Evolutionary conservation across 208 protist genomes (phyloP).

Genomic region (Leishmania mexicana): DNA sequence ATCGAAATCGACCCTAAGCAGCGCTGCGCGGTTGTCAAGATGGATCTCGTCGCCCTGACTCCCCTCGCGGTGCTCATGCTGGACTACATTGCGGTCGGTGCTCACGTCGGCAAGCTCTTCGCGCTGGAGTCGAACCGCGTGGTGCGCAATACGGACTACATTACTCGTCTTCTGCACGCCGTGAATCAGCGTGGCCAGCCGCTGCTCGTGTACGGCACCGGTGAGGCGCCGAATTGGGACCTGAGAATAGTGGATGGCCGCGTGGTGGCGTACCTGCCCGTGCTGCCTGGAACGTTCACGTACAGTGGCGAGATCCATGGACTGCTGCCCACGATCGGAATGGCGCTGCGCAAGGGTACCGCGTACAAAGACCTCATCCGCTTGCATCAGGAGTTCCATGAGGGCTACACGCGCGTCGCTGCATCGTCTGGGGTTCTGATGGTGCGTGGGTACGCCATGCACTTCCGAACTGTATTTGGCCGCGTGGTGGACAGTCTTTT

Average conservation of each 20-base stretch:
- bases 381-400: slow-evolving; percentile 84
- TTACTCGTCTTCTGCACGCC: slow-evolving; percentile 68
- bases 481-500: slow-evolving; percentile 90
- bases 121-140: slow-evolving; percentile 70
- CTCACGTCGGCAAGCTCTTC: slow-evolving; percentile 91
- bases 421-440: slow-evolving; percentile 64
- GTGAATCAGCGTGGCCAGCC: slow-evolving; percentile 73
- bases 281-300: slow-evolving; percentile 77
- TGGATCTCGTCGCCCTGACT: slow-evolving; percentile 76
- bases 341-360: slow-evolving; percentile 64
- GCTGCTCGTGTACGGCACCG: slow-evolving; percentile 76
- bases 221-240: slow-evolving; percentile 66
- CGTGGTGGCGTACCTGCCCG: slow-evolving; percentile 84
- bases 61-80: slow-evolving; percentile 87
- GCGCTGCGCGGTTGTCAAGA: slow-evolving; percentile 42
- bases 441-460: slow-evolving; percentile 86
- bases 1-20: slow-evolving; percentile 56
- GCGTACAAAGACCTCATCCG: slow-evolving; percentile 88
- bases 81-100: slow-evolving; percentile 76
- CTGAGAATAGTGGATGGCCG: slow-evolving; percentile 81
- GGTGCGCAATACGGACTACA: slow-evolving; percentile 77
- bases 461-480: slow-evolving; percentile 89
- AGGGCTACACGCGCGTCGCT: slow-evolving; percentile 67
- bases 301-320: slow-evolving; percentile 86
- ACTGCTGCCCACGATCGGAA: slow-evolving; percentile 87